A percentile compares a stretch with the other conserved stretches of the same genome.
These are phyloP conservation scores for Fusarium tricinctum DNA, from an alignment of 2,329 filamentous ascomycete genomes.

Conservation along the genomic window DNA sequence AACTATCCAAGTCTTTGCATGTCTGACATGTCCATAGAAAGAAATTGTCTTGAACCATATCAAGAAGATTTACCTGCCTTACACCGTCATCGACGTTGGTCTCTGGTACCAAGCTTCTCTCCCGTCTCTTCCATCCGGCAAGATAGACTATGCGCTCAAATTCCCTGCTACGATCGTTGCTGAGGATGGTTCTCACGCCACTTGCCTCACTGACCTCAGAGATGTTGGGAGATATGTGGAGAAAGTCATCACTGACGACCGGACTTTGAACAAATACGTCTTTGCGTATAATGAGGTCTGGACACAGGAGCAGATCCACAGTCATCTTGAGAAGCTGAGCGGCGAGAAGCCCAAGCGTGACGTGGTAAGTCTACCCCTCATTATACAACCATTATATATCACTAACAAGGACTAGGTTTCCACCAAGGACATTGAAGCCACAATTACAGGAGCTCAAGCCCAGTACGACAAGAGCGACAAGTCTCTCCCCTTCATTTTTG, in stretches of 20 bases:
- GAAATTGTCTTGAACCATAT: constrained; percentile 65
- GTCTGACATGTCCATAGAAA: constrained; percentile 54
- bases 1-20: rapidly evolving
- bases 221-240: constrained; percentile 68
- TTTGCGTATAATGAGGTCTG: constrained; percentile 63
- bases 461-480: constrained; percentile 17
- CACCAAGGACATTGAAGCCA: constrained; percentile 19
- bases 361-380: constrained; percentile 12
- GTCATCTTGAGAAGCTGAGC: constrained; percentile 61
- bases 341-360: constrained; percentile 61
- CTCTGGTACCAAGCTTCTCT: constrained; percentile 67
- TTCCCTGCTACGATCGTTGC: constrained; percentile 55
- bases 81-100: constrained; percentile 70
- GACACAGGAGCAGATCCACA: constrained; percentile 62
- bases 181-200: constrained; percentile 61
- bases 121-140: constrained; percentile 50
- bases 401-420: constrained; percentile 19
- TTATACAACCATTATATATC: rapidly evolving
- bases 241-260: constrained; percentile 63
- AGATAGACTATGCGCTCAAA: constrained; percentile 51
- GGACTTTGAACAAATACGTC: constrained; percentile 68
- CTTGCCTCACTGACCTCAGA: constrained; percentile 62
- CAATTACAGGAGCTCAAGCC: constrained; percentile 9
- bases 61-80: constrained; percentile 63
- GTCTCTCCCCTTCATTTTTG: constrained; percentile 4